These are phyloP conservation scores for Sordariomycetes sp. DNA, from an alignment of 2,329 filamentous ascomycete species.

Conservation along the genomic window DNA sequence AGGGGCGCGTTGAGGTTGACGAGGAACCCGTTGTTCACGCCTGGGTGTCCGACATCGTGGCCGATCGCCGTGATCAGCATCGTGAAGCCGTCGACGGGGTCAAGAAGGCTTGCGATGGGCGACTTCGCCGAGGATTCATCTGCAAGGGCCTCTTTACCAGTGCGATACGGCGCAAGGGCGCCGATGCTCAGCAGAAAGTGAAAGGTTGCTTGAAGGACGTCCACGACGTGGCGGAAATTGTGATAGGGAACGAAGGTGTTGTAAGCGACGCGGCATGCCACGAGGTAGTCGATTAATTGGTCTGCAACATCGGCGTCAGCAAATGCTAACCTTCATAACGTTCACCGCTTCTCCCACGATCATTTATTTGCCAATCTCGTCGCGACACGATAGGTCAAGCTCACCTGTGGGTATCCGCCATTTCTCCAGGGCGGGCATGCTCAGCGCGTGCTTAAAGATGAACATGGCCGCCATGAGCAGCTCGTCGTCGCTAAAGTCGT, in stretches of 20 bases:
- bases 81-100: constrained; percentile 77
- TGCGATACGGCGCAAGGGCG: constrained; percentile 55
- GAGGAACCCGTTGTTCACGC: constrained; percentile 95
- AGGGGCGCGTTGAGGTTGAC: constrained; percentile 84
- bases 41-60: constrained; percentile 93
- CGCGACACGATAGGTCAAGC: constrained; percentile 13
- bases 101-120: constrained; percentile 61
- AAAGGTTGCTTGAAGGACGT: constrained; percentile 89
- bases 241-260: constrained; percentile 95
- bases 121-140: constrained; percentile 29
- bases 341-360: background rate
- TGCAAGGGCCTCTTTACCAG: constrained; percentile 9
- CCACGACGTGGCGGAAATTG: constrained; percentile 94
- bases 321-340: constrained; percentile 6
- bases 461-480: constrained; percentile 70
- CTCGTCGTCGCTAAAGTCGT: constrained; percentile 82
- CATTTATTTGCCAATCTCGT: background rate
- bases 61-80: constrained; percentile 92
- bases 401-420: constrained; percentile 71
- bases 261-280: constrained; percentile 86
- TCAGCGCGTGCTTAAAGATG: constrained; percentile 83
- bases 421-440: constrained; percentile 64
- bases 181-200: constrained; percentile 76
- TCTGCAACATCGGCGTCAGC: constrained; percentile 39
- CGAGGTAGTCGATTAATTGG: constrained; percentile 71